Evolutionary conservation across 192 early-diverging fungal species (phyloP).

Genomic region (Coemansia guatemalensis): DNA sequence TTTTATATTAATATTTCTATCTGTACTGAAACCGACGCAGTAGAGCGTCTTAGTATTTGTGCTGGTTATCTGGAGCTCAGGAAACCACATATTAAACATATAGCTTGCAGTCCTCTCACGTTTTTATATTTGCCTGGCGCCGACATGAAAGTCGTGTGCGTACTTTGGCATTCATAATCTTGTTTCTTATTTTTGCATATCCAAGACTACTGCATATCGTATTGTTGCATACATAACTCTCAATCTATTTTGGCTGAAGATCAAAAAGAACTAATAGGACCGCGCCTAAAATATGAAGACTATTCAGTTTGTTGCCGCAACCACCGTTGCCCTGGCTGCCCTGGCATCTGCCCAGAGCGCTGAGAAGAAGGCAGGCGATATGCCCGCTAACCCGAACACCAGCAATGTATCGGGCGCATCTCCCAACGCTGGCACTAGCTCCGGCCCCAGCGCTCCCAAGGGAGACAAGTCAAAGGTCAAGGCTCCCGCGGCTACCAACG

Average conservation of each 20-base stretch:
- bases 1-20: no score
- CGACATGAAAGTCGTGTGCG: no score
- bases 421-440: constrained; percentile 2
- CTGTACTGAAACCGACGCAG: no score
- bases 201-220: neutral
- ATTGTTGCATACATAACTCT: neutral
- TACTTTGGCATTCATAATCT: no score
- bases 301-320: constrained; percentile 30
- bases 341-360: constrained; percentile 34
- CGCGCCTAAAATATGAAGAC: constrained; percentile 28
- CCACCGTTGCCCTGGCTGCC: constrained; percentile 27
- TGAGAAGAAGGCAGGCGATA: constrained; percentile 13
- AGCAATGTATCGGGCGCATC: constrained; percentile 10
- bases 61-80: no score
- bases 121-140: no score
- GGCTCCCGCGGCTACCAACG: constrained; percentile 4
- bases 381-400: constrained; percentile 1
- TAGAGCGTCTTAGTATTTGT: no score
- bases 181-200: neutral
- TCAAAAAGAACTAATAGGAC: neutral
- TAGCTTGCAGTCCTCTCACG: no score
- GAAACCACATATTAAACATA: no score
- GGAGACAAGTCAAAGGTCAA: constrained; percentile 18
- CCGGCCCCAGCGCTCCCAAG: constrained; percentile 1
- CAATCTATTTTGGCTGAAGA: neutral